Evolutionary conservation across 768 basidiomycete species (phyloP).

Genomic region (Lactifluus piperatus): DNA sequence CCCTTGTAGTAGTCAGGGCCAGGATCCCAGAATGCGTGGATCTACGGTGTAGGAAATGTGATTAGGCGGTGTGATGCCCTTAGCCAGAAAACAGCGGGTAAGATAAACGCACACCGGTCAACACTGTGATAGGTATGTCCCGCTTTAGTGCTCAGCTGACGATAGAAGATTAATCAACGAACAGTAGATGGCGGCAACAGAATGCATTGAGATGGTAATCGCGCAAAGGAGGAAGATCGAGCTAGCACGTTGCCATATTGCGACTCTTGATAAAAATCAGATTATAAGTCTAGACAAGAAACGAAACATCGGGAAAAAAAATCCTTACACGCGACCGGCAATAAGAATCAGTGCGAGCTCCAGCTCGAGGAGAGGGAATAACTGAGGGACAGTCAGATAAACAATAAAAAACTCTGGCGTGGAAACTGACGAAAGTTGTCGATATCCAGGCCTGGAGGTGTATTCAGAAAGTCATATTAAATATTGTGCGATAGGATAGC

Average conservation of each 20-base stretch:
- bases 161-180: not conserved
- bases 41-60: not conserved
- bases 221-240: not conserved
- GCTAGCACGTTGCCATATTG: not conserved
- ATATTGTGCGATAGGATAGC: too few species aligned
- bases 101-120: not conserved
- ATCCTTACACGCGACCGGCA: conserved; percentile 9
- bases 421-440: not conserved
- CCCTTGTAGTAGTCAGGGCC: conserved; percentile 3
- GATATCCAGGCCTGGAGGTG: conserved; percentile 2
- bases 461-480: not conserved
- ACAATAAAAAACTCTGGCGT: not conserved
- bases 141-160: not conserved
- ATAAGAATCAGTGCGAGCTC: conserved; percentile 5
- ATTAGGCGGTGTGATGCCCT: not conserved
- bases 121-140: not conserved
- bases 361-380: conserved; percentile 5
- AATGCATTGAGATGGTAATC: not conserved
- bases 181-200: not conserved
- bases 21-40: not conserved
- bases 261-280: not conserved
- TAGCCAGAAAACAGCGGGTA: too few species aligned
- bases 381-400: not conserved
- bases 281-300: not conserved
- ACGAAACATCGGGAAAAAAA: not conserved